phyloP scores from a whole-genome alignment of 345 rosid genomes.

The Acer negundo region DNA sequence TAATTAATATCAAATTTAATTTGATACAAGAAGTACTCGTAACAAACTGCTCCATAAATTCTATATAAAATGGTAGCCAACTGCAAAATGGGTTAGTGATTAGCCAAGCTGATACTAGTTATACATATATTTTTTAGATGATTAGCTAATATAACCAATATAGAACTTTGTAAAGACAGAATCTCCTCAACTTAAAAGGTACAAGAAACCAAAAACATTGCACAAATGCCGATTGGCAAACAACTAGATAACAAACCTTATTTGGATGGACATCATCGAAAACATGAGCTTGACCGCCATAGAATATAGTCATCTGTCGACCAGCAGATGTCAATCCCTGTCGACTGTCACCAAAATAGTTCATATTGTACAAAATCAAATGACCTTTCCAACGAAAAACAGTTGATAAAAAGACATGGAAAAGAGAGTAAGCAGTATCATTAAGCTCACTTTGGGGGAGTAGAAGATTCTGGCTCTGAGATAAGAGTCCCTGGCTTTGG shows the following conservation, averaged over 20 bases:
- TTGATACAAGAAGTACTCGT: neutral
- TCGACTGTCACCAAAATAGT: conserved; percentile 40
- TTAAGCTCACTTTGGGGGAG: conserved; percentile 59
- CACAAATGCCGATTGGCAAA: conserved; percentile 3
- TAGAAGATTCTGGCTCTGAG: conserved; percentile 54
- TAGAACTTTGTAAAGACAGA: neutral
- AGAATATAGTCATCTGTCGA: conserved; percentile 95
- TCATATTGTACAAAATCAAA: conserved; percentile 1
- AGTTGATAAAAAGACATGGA: neutral
- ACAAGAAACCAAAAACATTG: conserved; percentile 5
- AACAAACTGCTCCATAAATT: conserved; percentile 11
- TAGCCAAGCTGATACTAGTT: neutral
- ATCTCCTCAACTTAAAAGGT: conserved; percentile 2
- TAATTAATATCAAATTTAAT: neutral
- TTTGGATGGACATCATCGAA: conserved; percentile 97
- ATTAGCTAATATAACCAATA: conserved; percentile 8
- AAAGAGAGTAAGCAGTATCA: conserved; percentile 10
- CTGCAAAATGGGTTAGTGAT: neutral
- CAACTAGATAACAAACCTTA: conserved; percentile 53
- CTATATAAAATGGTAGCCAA: conserved; percentile 1
- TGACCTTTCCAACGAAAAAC: neutral
- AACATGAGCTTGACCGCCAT: conserved; percentile 98
- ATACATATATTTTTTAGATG: neutral
- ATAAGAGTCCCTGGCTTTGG: conserved; percentile 38
- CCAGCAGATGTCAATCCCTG: conserved; percentile 56